Conservation (phyloP, 2,329 filamentous ascomycete species). For the Epichloe uncinata region DNA sequence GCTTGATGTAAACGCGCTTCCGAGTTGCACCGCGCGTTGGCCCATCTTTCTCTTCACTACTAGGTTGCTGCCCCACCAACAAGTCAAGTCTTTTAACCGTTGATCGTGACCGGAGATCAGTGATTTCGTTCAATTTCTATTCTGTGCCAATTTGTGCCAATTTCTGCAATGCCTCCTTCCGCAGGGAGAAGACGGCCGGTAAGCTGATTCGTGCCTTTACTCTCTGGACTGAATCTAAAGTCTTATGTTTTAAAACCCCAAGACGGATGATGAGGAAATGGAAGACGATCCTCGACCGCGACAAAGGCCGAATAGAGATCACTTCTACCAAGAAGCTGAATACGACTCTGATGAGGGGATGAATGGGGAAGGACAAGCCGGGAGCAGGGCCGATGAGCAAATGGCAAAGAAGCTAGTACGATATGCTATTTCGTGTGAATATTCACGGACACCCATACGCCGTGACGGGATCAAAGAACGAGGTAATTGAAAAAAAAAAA, state of each 20-base stretch:
- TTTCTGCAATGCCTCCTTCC: constrained; percentile 17
- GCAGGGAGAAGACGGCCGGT: constrained; percentile 22
- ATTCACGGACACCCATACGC: constrained; percentile 44
- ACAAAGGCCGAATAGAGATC: constrained; percentile 17
- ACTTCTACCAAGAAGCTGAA: constrained; percentile 19
- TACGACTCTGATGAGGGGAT: constrained; percentile 26
- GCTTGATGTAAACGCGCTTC: not conserved
- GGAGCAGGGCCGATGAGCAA: constrained; percentile 32
- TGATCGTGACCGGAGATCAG: not conserved
- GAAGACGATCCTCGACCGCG: constrained; percentile 20
- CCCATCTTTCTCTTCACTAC: not conserved
- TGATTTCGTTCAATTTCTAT: not conserved
- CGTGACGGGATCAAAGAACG: constrained; percentile 51
- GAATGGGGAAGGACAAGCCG: constrained; percentile 17
- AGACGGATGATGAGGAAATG: constrained; percentile 18
- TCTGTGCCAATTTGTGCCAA: not conserved
- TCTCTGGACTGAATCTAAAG: not conserved
- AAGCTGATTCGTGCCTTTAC: constrained; percentile 4
- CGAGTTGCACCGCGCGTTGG: not conserved
- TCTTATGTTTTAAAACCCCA: not conserved
- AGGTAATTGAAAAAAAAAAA: constrained; percentile 25
- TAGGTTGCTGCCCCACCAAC: too few relatives aligned
- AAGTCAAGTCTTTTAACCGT: not conserved
- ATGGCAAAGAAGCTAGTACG: constrained; percentile 55
- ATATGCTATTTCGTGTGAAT: constrained; percentile 54